Evolutionary conservation across 257 asterid genomes (phyloP).

Genomic region (Solanum neorickii): DNA sequence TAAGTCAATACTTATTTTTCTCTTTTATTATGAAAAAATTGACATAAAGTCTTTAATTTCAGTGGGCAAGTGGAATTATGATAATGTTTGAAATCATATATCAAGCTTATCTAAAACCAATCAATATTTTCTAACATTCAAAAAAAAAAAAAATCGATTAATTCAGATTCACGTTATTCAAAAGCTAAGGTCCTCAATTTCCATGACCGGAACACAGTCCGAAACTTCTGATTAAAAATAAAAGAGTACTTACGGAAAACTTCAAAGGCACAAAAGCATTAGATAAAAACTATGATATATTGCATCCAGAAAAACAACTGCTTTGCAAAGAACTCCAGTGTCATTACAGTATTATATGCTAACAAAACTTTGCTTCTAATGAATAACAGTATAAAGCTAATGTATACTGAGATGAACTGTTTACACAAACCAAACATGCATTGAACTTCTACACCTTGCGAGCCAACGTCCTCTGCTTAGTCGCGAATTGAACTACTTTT

Average conservation of each 20-base stretch:
- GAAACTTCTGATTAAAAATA: too few relatives aligned
- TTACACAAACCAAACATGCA: background rate
- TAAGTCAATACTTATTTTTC: background rate
- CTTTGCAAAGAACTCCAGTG: background rate
- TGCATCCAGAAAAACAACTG: background rate
- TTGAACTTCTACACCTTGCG: slow-evolving; percentile 56
- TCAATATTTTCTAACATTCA: too few relatives aligned
- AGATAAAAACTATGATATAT: too few relatives aligned
- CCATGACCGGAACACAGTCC: background rate
- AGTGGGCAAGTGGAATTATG: background rate
- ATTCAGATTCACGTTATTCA: background rate
- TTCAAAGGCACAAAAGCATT: too few relatives aligned
- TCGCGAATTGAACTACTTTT: slow-evolving; percentile 74
- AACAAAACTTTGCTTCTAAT: background rate
- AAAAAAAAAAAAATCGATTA: background rate
- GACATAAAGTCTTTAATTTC: background rate
- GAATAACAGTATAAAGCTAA: background rate
- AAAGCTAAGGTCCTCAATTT: background rate
- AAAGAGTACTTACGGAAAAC: background rate
- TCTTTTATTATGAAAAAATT: background rate
- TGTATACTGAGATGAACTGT: background rate
- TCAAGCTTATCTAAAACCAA: background rate
- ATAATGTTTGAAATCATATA: background rate
- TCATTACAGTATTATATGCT: background rate
- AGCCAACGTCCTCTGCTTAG: slow-evolving; percentile 81